These are phyloP conservation scores for Ceratocystis huliohia DNA, from an alignment of 2,329 filamentous ascomycete species.

Conservation along the genomic window DNA sequence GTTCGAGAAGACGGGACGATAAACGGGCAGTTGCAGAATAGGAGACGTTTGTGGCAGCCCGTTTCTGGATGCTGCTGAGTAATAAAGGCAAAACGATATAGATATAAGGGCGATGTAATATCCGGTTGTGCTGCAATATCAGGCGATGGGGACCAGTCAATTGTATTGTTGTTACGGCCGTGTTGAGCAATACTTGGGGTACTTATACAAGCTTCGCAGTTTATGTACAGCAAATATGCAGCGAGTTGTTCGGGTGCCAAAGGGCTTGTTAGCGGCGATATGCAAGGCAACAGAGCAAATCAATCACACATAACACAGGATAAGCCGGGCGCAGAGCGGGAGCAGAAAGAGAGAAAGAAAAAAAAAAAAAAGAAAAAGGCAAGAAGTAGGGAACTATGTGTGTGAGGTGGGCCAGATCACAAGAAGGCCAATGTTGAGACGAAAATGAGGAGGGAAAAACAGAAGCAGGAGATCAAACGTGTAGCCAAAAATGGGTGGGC, in stretches of 20 bases:
- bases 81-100: background rate
- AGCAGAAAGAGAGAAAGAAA: background rate
- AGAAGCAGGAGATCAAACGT: constrained; percentile 1
- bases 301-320: background rate
- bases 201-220: no score
- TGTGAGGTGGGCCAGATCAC: background rate
- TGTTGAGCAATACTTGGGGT: background rate
- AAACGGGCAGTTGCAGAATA: background rate
- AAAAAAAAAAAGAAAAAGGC: background rate
- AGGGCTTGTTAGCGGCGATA: background rate
- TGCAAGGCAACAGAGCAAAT: background rate
- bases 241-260: background rate
- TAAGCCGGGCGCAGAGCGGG: no score
- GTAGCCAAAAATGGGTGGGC: background rate
- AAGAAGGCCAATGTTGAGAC: constrained; percentile 3
- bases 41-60: background rate
- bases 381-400: background rate
- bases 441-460: background rate
- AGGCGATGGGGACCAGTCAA: no score
- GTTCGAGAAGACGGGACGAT: background rate
- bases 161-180: no score
- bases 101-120: no score
- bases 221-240: background rate
- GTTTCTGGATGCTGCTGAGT: background rate
- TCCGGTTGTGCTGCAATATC: no score